Base-by-base conservation (phyloP, 1,284 basidiomycete species). In the Leccinum griseonigrum region DNA sequence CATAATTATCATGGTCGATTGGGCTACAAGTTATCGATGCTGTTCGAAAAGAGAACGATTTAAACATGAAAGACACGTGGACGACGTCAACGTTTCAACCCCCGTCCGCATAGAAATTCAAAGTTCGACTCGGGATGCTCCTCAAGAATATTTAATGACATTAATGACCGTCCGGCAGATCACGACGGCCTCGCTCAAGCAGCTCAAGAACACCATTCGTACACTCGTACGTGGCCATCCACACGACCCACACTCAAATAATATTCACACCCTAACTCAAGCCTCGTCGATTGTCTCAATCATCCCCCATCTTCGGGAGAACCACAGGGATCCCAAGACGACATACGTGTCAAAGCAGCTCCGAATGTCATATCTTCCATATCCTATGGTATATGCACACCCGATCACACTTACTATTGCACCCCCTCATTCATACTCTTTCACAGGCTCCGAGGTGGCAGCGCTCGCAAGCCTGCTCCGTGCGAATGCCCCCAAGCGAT, bases 291-390 rank as follows among this genome's bases (percentile, higher is more conserved):
- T 60, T 86, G 81, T 58, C 74, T 88, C 4, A 83, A 83, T 59
- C 75, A 77, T 29, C 75, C 78, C 2, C 73, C 75, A 10, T 63
- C 70, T 16, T 63, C 71, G 13, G 72, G 74, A 34, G 77, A 78
- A 29, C 65, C 77, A 0, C 72, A 74, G 63, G 71, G 70, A 11
- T 79, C 79, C 2, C 71, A 75, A 56, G 75, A 83, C n/a, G 83
- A 85, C 34, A 77, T 86, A 40, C 82, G 86, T 8, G 79, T 86
- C 55, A 90, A 92, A 68, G 87, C 90, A 0, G 87, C 89, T 0
- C 87, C n/a, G n/a, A n/a, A 91, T 67, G 80, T 92, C 46, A 78
- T 92, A 16, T 81, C 88, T 0, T 92, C 90, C 0, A 77, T 92
- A 9, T 82, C 89, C 0, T 87, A 88, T 63, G 88, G 87, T 62